Evolutionary conservation across 148 eudicot species (phyloP).

Genomic region (Rhododendron vialii): DNA sequence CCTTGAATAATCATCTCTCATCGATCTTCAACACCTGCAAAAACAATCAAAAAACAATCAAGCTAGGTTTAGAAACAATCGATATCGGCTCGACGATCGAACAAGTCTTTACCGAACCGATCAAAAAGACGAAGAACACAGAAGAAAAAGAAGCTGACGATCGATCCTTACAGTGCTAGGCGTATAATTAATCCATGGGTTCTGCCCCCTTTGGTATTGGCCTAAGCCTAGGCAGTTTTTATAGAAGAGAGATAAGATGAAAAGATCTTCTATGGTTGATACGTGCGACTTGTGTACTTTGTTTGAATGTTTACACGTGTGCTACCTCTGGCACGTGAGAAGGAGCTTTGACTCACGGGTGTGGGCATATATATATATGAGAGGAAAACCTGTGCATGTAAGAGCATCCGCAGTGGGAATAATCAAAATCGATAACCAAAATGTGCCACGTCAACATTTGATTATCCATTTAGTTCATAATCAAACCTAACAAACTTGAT

Average conservation of each 20-base stretch:
- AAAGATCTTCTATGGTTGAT: background rate
- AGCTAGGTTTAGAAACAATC: background rate
- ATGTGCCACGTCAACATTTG: too few relatives aligned
- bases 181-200: background rate
- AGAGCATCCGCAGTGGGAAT: too few relatives aligned
- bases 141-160: background rate
- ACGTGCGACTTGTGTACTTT: background rate
- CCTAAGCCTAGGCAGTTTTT: background rate
- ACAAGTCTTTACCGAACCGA: background rate
- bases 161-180: background rate
- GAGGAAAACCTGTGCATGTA: background rate
- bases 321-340: slow-evolving; percentile 19
- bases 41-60: background rate
- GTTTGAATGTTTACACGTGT: background rate
- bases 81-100: background rate
- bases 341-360: slow-evolving; percentile 14
- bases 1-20: background rate
- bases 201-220: background rate
- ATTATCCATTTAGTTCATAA: too few relatives aligned
- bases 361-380: background rate
- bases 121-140: background rate
- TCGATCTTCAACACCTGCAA: slow-evolving; percentile 1
- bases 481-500: too few relatives aligned
- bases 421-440: too few relatives aligned
- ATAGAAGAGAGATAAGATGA: background rate